Base-by-base conservation (phyloP, 2,329 filamentous ascomycete genomes). In the Madurella fahalii region DNA sequence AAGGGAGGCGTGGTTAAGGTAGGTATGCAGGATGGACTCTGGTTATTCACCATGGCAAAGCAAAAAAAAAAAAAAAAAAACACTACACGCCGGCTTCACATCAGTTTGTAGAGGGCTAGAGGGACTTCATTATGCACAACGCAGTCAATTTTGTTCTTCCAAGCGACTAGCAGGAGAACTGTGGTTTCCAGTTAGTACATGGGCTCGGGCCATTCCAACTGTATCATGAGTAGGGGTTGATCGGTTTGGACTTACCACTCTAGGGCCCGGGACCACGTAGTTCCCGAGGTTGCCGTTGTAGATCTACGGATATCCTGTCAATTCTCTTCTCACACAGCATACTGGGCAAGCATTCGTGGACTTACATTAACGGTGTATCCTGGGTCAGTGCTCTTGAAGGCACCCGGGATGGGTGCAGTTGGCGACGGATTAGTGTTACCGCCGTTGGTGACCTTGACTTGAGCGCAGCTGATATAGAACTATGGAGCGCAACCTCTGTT, bases 381-480 rank as follows among this genome's bases (percentile, higher is more conserved):
- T 0, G 74, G 70, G 58, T 77, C 74, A 5, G 64, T 71, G n/a
- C 50, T 65, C 60, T 71, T 72, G 68, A 74, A 71, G 7, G 68
- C 69, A 5, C 73, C 74, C n/a, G 73, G 73, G 47, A 76, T 74
- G 62, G 64, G 64, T 31, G 65, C 67, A 1, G 68, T 71, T 32
- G 65, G 58, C 1, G 63, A 58, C 18, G 71, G 69, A 18, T 58
- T 65, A 47, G 61, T 62, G 53, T 63, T 68, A 32, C 68, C 66
- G 40, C 74, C 74, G 31, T 74, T 74, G 1, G 68, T 68, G n/a
- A 78, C 71, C 42, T 69, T 72, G 58, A 78, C 65, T 58, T 78
- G 76, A 0, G 72, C 76, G 60, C 77, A 80, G 50, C 69, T 72
- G 47, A 72, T 66, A 59, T 79, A 78, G 62, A 81, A 75, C 65